Evolutionary conservation across 2,329 filamentous ascomycete genomes (phyloP).

Genomic region (Hymenotorrendiella dingleyae): DNA sequence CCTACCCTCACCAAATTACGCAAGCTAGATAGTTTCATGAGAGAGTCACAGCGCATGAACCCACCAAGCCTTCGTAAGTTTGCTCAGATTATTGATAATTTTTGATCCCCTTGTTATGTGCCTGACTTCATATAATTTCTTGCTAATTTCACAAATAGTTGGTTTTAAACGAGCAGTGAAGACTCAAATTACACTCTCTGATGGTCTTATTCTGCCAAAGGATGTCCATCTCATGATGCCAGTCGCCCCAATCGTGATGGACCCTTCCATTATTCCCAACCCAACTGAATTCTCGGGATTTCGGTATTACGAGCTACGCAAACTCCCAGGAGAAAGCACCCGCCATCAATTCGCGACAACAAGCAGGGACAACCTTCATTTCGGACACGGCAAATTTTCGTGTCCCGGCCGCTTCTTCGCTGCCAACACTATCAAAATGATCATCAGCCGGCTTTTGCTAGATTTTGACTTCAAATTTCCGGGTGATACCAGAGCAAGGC

Average conservation of each 20-base stretch:
- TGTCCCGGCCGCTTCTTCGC: not conserved
- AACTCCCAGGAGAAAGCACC: not conserved
- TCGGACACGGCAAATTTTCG: not conserved
- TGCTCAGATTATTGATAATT: no score
- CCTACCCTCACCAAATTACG: not conserved
- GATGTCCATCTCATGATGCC: not conserved
- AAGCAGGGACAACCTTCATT: not conserved
- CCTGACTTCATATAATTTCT: no score
- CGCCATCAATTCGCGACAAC: not conserved
- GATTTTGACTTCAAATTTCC: no score
- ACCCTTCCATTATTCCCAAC: not conserved
- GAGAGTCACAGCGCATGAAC: not conserved
- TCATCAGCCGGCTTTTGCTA: no score
- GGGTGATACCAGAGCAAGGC: no score
- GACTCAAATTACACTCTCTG: not conserved
- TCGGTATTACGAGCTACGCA: not conserved
- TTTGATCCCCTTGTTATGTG: no score
- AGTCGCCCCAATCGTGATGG: not conserved
- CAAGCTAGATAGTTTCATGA: slow-evolving; percentile 4
- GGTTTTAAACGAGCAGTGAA: slow-evolving; percentile 1
- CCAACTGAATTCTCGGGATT: not conserved
- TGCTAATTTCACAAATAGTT: no score
- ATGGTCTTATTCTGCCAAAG: not conserved
- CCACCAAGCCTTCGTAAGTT: no score
- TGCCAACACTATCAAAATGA: slow-evolving; percentile 1